Percentiles rank a stretch among this genome's conserved stretches.
Conservation (phyloP, 2,329 filamentous ascomycete species). For the Neocucurbitaria cava region DNA sequence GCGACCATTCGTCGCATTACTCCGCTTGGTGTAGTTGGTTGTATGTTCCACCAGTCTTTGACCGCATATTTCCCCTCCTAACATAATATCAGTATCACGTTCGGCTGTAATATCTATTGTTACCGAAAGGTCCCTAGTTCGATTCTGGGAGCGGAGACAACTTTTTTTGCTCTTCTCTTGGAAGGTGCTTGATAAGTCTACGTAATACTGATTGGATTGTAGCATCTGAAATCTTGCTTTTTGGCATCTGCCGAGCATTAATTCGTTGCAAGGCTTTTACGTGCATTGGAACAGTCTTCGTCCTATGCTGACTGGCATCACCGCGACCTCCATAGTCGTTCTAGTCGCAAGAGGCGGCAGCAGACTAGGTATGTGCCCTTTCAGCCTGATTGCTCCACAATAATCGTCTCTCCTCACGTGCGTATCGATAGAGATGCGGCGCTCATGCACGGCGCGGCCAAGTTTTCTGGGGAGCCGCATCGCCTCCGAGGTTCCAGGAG, state of each 20-base stretch:
- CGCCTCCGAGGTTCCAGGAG: background rate
- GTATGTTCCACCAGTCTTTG: too few relatives aligned
- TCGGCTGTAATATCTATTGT: conserved; percentile 11
- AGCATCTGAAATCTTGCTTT: too few relatives aligned
- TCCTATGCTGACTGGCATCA: too few relatives aligned
- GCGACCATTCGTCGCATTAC: conserved; percentile 20
- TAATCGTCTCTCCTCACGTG: background rate
- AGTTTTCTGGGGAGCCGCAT: conserved; percentile 1
- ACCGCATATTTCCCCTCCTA: too few relatives aligned
- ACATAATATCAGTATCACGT: too few relatives aligned
- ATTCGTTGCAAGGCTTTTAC: too few relatives aligned
- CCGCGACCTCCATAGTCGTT: background rate
- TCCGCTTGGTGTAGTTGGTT: conserved; percentile 46
- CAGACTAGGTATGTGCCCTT: too few relatives aligned
- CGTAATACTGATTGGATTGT: too few relatives aligned
- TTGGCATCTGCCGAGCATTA: background rate
- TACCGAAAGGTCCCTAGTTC: conserved; percentile 13
- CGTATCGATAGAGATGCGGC: conserved; percentile 1
- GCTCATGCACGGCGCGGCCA: background rate
- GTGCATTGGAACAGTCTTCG: too few relatives aligned
- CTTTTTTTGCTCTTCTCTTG: too few relatives aligned
- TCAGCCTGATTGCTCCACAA: background rate
- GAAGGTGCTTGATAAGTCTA: too few relatives aligned
- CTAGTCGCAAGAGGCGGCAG: background rate
- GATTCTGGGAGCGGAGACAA: conserved; percentile 13